A percentile compares a stretch with the other conserved stretches of the same genome.
Conservation (phyloP, 1,139 yeast species). For the Candida sanyaensis region DNA sequence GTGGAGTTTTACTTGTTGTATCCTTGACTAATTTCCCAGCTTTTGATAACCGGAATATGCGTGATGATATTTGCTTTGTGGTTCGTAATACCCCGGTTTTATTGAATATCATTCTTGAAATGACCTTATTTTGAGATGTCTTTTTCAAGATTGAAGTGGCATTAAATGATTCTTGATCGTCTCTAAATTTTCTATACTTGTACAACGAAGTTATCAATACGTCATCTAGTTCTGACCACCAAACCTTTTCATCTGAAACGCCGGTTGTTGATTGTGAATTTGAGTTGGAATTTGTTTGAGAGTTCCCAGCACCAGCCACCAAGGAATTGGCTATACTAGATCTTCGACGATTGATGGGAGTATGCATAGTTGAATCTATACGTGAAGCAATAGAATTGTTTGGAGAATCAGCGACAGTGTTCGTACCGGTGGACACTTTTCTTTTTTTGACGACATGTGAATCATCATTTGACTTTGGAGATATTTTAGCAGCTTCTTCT, state of each 20-base stretch:
- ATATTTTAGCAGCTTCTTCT: slow-evolving; percentile 6
- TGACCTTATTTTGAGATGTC: slow-evolving; percentile 43
- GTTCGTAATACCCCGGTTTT: slow-evolving; percentile 40
- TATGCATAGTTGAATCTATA: slow-evolving; percentile 36
- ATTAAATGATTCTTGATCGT: slow-evolving; percentile 21
- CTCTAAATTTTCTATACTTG: slow-evolving; percentile 38
- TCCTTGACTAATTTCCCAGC: slow-evolving; percentile 18
- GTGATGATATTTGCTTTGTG: slow-evolving; percentile 43
- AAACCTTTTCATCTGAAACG: slow-evolving; percentile 30
- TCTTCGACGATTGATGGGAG: slow-evolving; percentile 26
- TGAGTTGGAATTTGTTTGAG: background rate
- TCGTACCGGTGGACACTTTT: slow-evolving; percentile 7
- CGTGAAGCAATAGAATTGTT: slow-evolving; percentile 40
- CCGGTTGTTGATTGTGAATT: slow-evolving; percentile 11
- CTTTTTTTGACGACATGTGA: slow-evolving; percentile 8
- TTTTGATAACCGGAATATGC: slow-evolving; percentile 28
- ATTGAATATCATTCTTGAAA: slow-evolving; percentile 43
- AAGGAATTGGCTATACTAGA: slow-evolving; percentile 14
- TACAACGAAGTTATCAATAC: slow-evolving; percentile 36
- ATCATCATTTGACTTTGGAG: slow-evolving; percentile 3
- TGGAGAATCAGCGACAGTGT: slow-evolving; percentile 30
- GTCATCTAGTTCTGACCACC: slow-evolving; percentile 42
- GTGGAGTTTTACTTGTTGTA: slow-evolving; percentile 14
- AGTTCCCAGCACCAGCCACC: too few relatives aligned
- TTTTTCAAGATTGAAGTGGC: slow-evolving; percentile 31